Conservation (phyloP, 768 basidiomycete genomes). For the Trametes meyenii region DNA sequence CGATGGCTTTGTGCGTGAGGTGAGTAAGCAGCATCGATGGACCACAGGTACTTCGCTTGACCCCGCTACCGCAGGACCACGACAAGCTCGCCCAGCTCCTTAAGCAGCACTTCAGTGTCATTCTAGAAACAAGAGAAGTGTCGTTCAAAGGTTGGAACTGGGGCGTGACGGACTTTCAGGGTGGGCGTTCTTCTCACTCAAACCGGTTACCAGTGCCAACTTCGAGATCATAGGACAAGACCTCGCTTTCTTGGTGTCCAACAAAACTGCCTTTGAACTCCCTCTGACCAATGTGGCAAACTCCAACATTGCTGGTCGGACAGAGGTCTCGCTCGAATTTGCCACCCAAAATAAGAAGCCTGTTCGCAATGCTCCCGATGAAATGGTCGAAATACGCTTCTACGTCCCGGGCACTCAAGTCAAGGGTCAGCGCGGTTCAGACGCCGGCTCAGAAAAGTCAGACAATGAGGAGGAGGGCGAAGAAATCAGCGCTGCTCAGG, state of each 20-base stretch:
- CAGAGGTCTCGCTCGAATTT: conserved; percentile 99
- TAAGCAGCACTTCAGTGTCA: conserved; percentile 85
- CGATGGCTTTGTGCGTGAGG: conserved; percentile 92
- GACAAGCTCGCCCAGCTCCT: conserved; percentile 80
- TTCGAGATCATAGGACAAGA: conserved; percentile 67
- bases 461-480: conserved; percentile 61
- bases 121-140: conserved; percentile 83
- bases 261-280: conserved; percentile 87
- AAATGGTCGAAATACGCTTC: conserved; percentile 95
- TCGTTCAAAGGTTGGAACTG: conserved; percentile 98
- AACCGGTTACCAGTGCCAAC: conserved; percentile 3
- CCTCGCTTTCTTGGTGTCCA: conserved; percentile 86
- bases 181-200: conserved; percentile 43
- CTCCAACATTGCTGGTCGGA: conserved; percentile 96
- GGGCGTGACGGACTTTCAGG: conserved; percentile 94
- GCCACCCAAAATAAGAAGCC: conserved; percentile 52
- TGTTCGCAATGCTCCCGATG: conserved; percentile 58
- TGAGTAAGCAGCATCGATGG: conserved; percentile 39
- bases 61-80: conserved; percentile 63
- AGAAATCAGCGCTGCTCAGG: conserved; percentile 92
- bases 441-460: conserved; percentile 73
- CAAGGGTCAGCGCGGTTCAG: conserved; percentile 59
- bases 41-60: not conserved
- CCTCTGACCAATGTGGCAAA: conserved; percentile 88
- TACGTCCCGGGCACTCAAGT: conserved; percentile 84